Evolutionary conservation across 208 protist species (phyloP).

Genomic region (Wallacemonas sp.): DNA sequence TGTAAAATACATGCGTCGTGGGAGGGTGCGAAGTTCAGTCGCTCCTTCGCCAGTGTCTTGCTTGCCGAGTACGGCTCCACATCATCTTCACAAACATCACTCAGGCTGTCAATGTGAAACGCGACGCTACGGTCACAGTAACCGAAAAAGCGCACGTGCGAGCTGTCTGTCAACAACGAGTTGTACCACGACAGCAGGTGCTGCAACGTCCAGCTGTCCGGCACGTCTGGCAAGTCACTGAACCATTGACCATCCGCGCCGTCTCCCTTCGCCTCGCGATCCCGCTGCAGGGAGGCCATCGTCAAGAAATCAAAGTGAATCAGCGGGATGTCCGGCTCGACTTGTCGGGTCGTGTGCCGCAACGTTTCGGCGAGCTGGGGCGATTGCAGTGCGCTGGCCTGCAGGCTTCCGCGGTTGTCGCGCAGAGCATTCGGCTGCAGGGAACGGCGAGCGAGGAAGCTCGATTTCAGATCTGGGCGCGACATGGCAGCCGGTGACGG

Average conservation of each 20-base stretch:
- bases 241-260: constrained; percentile 11
- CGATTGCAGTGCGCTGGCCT: constrained; percentile 23
- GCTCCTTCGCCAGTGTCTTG: constrained; percentile 16
- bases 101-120: constrained; percentile 32
- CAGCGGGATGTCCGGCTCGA: constrained; percentile 54
- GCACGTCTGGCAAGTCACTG: neutral
- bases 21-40: constrained; percentile 17
- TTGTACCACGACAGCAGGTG: constrained; percentile 59
- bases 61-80: constrained; percentile 24
- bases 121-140: constrained; percentile 49
- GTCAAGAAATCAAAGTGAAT: constrained; percentile 56
- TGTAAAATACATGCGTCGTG: constrained; percentile 37
- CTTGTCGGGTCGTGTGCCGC: constrained; percentile 27
- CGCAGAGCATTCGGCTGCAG: constrained; percentile 29
- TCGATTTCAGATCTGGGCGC: constrained; percentile 13
- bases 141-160: constrained; percentile 44
- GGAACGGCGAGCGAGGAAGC: constrained; percentile 32
- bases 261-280: neutral
- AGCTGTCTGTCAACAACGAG: constrained; percentile 37
- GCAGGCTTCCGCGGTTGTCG: constrained; percentile 24
- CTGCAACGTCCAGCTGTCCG: constrained; percentile 43
- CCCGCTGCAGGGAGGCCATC: neutral
- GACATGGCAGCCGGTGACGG: neutral
- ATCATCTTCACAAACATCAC: constrained; percentile 42
- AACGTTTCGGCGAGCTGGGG: constrained; percentile 17